Base-by-base conservation (phyloP, 164 flowering plant genomes). In the Stephania cephalantha region DNA sequence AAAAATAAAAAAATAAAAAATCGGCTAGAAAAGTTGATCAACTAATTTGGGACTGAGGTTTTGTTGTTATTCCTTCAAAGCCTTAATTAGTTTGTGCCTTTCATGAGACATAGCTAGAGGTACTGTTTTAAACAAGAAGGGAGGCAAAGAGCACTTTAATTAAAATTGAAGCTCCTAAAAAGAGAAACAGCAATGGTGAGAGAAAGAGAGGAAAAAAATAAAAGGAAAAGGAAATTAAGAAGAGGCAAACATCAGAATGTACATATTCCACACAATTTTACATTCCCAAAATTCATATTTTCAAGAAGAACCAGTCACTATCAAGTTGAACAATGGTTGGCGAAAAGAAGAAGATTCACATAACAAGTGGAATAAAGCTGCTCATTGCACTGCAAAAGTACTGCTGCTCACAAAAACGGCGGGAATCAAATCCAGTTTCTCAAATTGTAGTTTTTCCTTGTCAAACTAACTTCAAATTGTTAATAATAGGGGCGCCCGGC, bases 201-300 rank as follows among this genome's bases (percentile, higher is more conserved):
- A 53, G 61, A 18, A 4, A 35, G 42, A 35, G 42, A 35, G 1
- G 4, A 35, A 4, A 35, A 4, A 35, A 4, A 35, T 2, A 35
- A 35, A 35, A 1, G 42, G 42, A 35, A 35, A 35, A 1, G 42
- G 1, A 25, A 25, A 31, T 31, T 31, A 31, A 35, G 42, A 35
- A 4, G 42, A 25, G 0, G 25, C 25, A 25, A 25, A 25, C 42
- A 35, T 35, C 42, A 35, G 4, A 35, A 35, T 35, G 42, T 35
- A 35, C 42, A 35, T 4, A 35, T 0, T 35, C 42, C 42, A 35
- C 42, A 61, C 9, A 61, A 25, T 20, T 20, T 61, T 22, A 17
- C 66, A 61, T 61, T n/a, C 66, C 66, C 66, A 61, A 53, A 61
- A 61, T 61, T 61, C 66, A n/a, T 18, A 61, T 61, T 61, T n/a